A percentile compares a stretch with the other conserved stretches of the same genome.
Evolutionary conservation across 2,329 filamentous ascomycete species (phyloP).

Genomic region (Calonectria honghensis): DNA sequence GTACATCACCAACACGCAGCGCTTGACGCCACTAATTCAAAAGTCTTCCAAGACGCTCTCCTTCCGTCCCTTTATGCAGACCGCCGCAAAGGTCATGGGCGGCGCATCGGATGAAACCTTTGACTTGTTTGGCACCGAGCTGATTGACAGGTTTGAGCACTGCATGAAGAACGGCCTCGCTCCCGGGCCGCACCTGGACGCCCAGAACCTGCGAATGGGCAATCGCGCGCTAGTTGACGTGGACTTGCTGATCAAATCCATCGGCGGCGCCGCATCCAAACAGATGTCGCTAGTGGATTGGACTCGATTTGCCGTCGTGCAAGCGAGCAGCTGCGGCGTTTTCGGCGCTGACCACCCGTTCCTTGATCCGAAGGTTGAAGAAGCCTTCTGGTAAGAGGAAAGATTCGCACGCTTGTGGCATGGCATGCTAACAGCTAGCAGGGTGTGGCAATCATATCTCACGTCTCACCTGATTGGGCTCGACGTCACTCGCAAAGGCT

Average conservation of each 20-base stretch:
- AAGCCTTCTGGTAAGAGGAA: constrained; percentile 45
- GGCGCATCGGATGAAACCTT: constrained; percentile 32
- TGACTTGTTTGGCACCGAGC: constrained; percentile 43
- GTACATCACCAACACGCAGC: constrained; percentile 54
- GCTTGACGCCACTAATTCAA: constrained; percentile 53
- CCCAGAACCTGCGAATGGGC: constrained; percentile 46
- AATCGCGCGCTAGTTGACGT: constrained; percentile 41
- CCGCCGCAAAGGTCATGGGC: constrained; percentile 41
- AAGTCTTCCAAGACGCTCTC: constrained; percentile 51
- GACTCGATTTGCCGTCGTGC: constrained; percentile 41
- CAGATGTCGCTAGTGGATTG: constrained; percentile 32
- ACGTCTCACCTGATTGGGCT: constrained; percentile 37
- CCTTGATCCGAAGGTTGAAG: constrained; percentile 40
- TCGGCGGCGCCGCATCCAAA: neutral
- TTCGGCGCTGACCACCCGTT: constrained; percentile 47
- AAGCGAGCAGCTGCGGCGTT: constrained; percentile 48
- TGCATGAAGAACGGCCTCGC: constrained; percentile 39
- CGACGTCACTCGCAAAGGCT: constrained; percentile 43
- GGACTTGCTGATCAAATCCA: neutral
- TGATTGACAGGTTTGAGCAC: constrained; percentile 42
- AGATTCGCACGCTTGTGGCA: accelerated
- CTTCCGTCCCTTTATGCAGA: constrained; percentile 56
- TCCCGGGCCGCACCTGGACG: constrained; percentile 40
- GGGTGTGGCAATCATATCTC: constrained; percentile 48
- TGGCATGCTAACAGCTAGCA: neutral